These are phyloP conservation scores for Clitopilus passeckerianus DNA, from an alignment of 768 basidiomycete species.

Conservation along the genomic window DNA sequence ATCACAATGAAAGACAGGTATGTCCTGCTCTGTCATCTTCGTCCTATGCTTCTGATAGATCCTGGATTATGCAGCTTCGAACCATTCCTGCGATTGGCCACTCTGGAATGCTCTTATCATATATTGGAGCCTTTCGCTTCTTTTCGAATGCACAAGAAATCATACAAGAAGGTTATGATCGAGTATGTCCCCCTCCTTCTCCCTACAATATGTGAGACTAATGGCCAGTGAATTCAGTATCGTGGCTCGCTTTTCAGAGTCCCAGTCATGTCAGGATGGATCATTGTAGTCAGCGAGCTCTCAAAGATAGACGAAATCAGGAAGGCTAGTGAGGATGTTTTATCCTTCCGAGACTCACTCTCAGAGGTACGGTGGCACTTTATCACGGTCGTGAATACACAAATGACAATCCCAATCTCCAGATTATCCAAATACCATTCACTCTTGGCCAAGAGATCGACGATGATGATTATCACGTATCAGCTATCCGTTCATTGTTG, in stretches of 20 bases:
- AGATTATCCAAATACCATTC: background rate
- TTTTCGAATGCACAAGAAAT: slow-evolving; percentile 18
- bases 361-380: background rate
- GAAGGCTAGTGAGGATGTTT: background rate
- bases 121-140: background rate
- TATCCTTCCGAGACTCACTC: background rate
- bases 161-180: slow-evolving; percentile 25
- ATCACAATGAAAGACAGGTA: background rate
- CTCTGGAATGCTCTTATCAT: background rate
- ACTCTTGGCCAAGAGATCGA: background rate
- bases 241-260: slow-evolving; percentile 31
- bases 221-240: slow-evolving; percentile 4
- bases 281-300: slow-evolving; percentile 15
- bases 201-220: background rate
- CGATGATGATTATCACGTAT: background rate
- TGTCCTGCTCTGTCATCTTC: background rate
- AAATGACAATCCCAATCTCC: background rate
- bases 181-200: slow-evolving; percentile 10
- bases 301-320: background rate
- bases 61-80: background rate
- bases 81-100: background rate
- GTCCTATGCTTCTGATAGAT: background rate
- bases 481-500: background rate
- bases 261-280: slow-evolving; percentile 36
- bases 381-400: too few species aligned